These are phyloP conservation scores for Trametes gibbosa DNA, from an alignment of 768 basidiomycete species.

Conservation along the genomic window DNA sequence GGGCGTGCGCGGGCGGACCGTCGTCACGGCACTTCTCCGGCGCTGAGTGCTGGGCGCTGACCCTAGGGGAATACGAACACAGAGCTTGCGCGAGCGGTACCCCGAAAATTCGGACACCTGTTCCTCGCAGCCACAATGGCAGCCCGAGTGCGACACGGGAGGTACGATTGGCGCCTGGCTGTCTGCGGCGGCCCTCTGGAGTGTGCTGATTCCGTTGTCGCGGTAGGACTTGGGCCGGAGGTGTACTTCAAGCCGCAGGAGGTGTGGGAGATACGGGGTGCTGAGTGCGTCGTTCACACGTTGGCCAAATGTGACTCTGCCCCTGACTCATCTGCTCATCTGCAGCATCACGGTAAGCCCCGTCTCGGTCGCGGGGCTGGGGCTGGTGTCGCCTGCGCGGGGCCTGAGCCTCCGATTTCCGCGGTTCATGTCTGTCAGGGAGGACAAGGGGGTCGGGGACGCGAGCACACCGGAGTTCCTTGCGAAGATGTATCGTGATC, in stretches of 20 bases:
- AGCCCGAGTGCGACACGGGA: slow-evolving; percentile 53
- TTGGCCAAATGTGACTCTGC: not conserved
- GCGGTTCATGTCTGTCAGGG: slow-evolving; percentile 69
- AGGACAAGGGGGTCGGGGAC: slow-evolving; percentile 71
- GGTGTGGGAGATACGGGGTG: slow-evolving; percentile 89
- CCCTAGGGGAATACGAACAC: slow-evolving; percentile 7
- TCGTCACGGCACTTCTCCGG: not conserved
- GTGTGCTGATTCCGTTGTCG: not conserved
- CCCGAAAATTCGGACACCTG: slow-evolving; percentile 54
- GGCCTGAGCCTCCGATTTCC: slow-evolving; percentile 89
- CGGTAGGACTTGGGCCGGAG: slow-evolving; percentile 56
- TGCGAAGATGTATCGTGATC: slow-evolving; percentile 63
- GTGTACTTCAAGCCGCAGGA: slow-evolving; percentile 70
- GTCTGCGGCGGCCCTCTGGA: not conserved
- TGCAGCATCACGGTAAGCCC: slow-evolving; percentile 79
- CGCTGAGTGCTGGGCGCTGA: not conserved
- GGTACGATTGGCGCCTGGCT: slow-evolving; percentile 38
- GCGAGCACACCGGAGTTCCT: slow-evolving; percentile 74
- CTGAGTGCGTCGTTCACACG: slow-evolving; percentile 48
- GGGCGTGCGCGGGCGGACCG: slow-evolving; percentile 17
- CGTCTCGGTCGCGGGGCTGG: slow-evolving; percentile 75
- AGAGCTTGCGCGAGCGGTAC: slow-evolving; percentile 68
- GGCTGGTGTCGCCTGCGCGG: slow-evolving; percentile 50
- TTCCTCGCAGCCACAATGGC: slow-evolving; percentile 52
- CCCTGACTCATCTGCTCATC: slow-evolving; percentile 8